Evolutionary conservation across 2,329 filamentous ascomycete species (phyloP), one percentile per base, ranked within the genome.

Genomic region (Aplosporella prunicola): DNA sequence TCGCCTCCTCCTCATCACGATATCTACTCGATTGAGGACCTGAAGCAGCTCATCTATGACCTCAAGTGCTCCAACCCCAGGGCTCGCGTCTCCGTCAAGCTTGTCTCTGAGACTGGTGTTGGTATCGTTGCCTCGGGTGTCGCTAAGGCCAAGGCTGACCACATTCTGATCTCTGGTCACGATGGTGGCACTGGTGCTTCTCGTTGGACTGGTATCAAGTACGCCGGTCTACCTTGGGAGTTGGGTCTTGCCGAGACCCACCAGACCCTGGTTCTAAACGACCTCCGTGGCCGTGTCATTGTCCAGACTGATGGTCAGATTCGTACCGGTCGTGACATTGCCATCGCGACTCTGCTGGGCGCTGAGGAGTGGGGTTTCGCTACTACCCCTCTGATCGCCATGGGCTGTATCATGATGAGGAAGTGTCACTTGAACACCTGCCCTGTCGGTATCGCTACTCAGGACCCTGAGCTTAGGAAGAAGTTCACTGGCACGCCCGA

Each of bases 351-450:
- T 71, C 63, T 96, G 53, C 80, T 96, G 38, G 89, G 89, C 67
- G 89, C 89, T n/a, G 89, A 96, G 63, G 89, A 96, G 66, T 96
- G 85, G 78, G 89, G 89, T 13, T 96, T 96, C 54, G 89, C 89
- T 26, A 96, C 89, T 0, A 83, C 89, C 43, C 89, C 89, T 52
- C 67, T 96, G 37, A 95, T 95, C 51, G 89, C 89, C 38, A 91
- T 96, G 84, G 89, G 89, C 11, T 96, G 88, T 56, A 85, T 96
- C 44, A 84, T 94, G 69, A 94, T 95, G 87, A 57, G 87, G 0
- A 88, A 88, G 55, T 85, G 80, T 20, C 37, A 37, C 27, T 15
- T 72, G 36, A 93, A 91, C 55, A 87, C 82, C 3, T 81, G 88
- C 66, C 87, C 88, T 8, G 88, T 95, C 9, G 89, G 89, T 60